These are phyloP conservation scores for Xylaria scruposa DNA, from an alignment of 495 filamentous ascomycete species.

Conservation along the genomic window DNA sequence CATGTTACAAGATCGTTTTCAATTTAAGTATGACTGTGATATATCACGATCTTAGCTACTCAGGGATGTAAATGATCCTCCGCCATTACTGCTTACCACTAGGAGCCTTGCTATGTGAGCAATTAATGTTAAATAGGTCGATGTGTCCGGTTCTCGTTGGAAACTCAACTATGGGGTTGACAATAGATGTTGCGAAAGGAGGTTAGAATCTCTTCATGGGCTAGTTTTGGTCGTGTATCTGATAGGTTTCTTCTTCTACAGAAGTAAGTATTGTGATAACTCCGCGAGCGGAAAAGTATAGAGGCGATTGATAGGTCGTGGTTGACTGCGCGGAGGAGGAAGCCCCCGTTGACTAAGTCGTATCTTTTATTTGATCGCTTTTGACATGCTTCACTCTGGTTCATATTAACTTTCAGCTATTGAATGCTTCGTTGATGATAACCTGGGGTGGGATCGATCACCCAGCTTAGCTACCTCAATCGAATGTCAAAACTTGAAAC, in stretches of 20 bases:
- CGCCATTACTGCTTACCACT: not conserved
- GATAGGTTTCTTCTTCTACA: not conserved
- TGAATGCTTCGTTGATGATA: not conserved
- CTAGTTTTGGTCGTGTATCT: not conserved
- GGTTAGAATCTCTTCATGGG: not conserved
- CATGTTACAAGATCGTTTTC: not conserved
- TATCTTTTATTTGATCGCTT: too few relatives aligned
- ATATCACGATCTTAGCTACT: not conserved
- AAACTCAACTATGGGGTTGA: not conserved
- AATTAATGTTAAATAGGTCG: not conserved
- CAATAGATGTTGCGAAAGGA: not conserved
- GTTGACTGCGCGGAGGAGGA: too few relatives aligned
- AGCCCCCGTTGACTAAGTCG: too few relatives aligned
- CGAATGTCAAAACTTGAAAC: not conserved
- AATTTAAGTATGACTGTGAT: not conserved
- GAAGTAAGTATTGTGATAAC: too few relatives aligned
- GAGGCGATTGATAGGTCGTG: too few relatives aligned
- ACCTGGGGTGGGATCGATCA: not conserved
- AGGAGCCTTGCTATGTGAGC: not conserved
- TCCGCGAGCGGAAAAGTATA: not conserved
- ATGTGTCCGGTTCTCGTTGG: not conserved
- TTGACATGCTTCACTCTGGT: not conserved
- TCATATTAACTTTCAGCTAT: not conserved
- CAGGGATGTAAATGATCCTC: not conserved
- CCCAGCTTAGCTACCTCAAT: constrained; percentile 3